A percentile compares a stretch with the other conserved stretches of the same genome.
Evolutionary conservation across 208 protist species (phyloP).

Genomic region (Spongospora subterranea): DNA sequence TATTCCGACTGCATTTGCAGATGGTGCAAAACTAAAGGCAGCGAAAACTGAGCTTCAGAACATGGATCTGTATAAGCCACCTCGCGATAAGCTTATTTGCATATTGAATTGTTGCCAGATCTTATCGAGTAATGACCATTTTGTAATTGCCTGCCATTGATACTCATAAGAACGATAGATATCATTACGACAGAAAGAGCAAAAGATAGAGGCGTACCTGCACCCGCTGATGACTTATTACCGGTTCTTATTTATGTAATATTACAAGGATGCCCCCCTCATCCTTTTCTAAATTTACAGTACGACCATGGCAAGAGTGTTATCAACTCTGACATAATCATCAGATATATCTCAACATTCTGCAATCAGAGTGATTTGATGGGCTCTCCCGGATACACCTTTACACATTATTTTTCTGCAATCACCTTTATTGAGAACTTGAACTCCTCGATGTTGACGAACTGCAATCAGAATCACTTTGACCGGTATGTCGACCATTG

Average conservation of each 20-base stretch:
- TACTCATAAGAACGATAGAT: not conserved
- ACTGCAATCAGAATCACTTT: slow-evolving; percentile 26
- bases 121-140: not conserved
- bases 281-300: slow-evolving; percentile 46
- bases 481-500: not conserved
- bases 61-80: slow-evolving; percentile 2
- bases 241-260: slow-evolving; percentile 18
- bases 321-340: not conserved
- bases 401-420: slow-evolving; percentile 40
- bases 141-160: not conserved
- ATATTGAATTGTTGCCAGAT: slow-evolving; percentile 51
- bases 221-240: slow-evolving; percentile 33
- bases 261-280: not conserved
- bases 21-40: not conserved
- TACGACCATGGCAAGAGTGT: not conserved
- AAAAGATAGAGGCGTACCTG: not conserved
- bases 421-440: slow-evolving; percentile 35
- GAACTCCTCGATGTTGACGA: not conserved
- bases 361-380: not conserved
- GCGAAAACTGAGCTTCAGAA: not conserved
- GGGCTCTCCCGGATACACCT: not conserved
- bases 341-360: slow-evolving; percentile 38
- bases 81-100: slow-evolving; percentile 43
- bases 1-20: not conserved
- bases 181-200: not conserved